A percentile compares a stretch with the other conserved stretches of the same genome.
Conservation (phyloP, 2,329 filamentous ascomycete species). For the Capronia coronata region DNA sequence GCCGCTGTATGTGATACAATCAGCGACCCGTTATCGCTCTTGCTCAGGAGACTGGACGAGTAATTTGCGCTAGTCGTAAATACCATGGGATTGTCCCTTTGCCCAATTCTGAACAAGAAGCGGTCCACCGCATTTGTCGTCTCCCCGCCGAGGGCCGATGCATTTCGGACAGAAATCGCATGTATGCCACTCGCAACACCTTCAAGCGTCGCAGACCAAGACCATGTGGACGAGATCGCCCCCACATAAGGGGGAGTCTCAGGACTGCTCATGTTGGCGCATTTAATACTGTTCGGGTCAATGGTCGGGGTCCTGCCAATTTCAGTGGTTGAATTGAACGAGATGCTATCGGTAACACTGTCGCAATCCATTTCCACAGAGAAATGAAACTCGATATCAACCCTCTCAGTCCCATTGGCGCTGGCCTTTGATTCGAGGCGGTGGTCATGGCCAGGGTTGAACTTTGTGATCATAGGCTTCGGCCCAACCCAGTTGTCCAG, state of each 20-base stretch:
- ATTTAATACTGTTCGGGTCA: constrained; percentile 42
- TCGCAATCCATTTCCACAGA: constrained; percentile 57
- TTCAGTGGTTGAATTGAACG: constrained; percentile 49
- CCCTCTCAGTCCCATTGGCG: constrained; percentile 38
- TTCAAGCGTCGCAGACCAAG: constrained; percentile 47
- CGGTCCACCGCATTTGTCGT: constrained; percentile 52
- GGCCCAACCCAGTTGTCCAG: constrained; percentile 46
- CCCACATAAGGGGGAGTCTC: constrained; percentile 43
- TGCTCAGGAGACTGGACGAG: constrained; percentile 47
- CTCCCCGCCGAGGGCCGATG: constrained; percentile 36
- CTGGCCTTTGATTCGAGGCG: constrained; percentile 47
- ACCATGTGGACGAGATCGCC: constrained; percentile 50
- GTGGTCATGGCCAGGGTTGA: constrained; percentile 56
- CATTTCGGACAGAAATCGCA: constrained; percentile 51
- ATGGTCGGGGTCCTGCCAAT: constrained; percentile 41
- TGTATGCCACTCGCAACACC: constrained; percentile 56
- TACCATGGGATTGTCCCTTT: constrained; percentile 53
- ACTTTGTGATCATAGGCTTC: constrained; percentile 53
- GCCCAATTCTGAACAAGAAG: constrained; percentile 56
- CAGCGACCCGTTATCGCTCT: constrained; percentile 38
- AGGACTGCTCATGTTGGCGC: constrained; percentile 37
- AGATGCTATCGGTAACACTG: constrained; percentile 46
- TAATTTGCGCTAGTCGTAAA: constrained; percentile 54
- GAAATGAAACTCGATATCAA: constrained; percentile 53
- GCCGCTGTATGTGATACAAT: constrained; percentile 54